Percentiles rank a stretch among this genome's conserved stretches.
Evolutionary conservation across 2,329 filamentous ascomycete species (phyloP).

Genomic region (Exophiala lecanii-corni): DNA sequence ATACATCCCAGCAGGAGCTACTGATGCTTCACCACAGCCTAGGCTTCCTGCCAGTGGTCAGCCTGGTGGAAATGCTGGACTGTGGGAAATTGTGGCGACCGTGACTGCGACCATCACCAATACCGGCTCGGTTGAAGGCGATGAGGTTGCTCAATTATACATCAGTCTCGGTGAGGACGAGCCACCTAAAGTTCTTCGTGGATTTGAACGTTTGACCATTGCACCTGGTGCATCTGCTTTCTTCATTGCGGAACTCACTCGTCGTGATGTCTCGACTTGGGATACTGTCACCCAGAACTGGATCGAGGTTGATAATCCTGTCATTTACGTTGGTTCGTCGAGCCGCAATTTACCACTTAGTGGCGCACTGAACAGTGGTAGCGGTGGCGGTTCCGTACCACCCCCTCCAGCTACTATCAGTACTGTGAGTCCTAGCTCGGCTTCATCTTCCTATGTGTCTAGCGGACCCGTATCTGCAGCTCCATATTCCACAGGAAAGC

Average conservation of each 20-base stretch:
- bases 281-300: conserved; percentile 76
- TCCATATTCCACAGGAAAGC: background rate
- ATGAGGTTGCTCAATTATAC: conserved; percentile 60
- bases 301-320: conserved; percentile 57
- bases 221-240: conserved; percentile 61
- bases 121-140: conserved; percentile 44
- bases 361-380: conserved; percentile 31
- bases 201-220: conserved; percentile 74
- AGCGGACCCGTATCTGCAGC: too few species aligned
- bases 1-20: conserved; percentile 48
- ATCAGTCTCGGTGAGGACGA: conserved; percentile 76
- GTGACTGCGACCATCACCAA: conserved; percentile 49
- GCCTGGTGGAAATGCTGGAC: conserved; percentile 55
- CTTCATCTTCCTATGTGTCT: background rate
- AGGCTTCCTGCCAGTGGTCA: conserved; percentile 54
- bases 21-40: conserved; percentile 52
- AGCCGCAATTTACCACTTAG: conserved; percentile 53
- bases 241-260: conserved; percentile 66
- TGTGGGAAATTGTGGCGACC: conserved; percentile 49
- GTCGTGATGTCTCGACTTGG: conserved; percentile 86
- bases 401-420: background rate
- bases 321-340: conserved; percentile 55
- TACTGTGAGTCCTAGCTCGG: conserved; percentile 1
- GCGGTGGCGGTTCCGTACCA: conserved; percentile 3
- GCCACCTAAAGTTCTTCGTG: conserved; percentile 62